Evolutionary conservation across 495 filamentous ascomycete species (phyloP).

Genomic region (Tuber borchii): DNA sequence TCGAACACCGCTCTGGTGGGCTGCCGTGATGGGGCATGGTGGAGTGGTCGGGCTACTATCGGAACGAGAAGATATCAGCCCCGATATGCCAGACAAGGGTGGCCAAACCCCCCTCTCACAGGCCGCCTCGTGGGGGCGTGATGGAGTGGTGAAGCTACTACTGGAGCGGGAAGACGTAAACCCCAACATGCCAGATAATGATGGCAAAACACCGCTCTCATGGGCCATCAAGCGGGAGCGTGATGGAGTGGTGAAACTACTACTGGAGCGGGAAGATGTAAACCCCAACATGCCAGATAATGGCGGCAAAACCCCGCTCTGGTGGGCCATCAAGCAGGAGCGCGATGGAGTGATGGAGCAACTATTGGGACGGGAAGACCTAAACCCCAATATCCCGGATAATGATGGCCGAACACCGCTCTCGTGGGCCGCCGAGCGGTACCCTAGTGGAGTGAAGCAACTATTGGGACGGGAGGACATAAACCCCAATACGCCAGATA

Average conservation of each 20-base stretch:
- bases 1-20: background rate
- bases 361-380: background rate
- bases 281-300: background rate
- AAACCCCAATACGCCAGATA: no score
- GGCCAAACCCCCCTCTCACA: background rate
- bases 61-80: background rate
- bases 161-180: background rate
- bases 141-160: background rate
- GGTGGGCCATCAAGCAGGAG: no score
- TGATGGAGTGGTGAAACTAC: background rate
- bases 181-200: background rate
- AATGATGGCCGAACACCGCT: no score
- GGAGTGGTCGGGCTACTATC: background rate
- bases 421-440: no score
- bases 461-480: no score
- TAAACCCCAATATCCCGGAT: no score
- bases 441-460: no score
- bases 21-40: background rate
- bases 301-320: no score
- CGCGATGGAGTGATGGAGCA: background rate
- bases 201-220: background rate
- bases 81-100: background rate
- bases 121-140: no score
- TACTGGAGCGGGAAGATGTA: background rate
- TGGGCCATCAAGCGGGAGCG: no score